phyloP scores from a whole-genome alignment of 2,329 filamentous ascomycete species.

The Diaporthe sp. region DNA sequence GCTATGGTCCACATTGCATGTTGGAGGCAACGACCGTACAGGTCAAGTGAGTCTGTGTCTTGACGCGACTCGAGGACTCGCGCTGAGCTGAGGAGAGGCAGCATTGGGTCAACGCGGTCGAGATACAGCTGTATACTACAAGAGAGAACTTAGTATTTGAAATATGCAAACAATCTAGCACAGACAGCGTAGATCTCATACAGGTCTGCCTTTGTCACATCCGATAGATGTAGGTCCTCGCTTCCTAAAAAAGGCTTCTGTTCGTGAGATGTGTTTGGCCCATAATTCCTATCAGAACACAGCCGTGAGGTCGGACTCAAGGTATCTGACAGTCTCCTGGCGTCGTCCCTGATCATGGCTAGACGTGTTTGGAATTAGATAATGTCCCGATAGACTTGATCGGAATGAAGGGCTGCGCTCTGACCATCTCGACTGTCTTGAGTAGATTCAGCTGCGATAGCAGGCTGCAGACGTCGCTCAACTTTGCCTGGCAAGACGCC shows the following conservation, averaged over 20 bases:
- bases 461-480: not conserved
- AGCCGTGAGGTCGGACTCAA: not conserved
- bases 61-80: not conserved
- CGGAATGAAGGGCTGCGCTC: not conserved
- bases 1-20: not conserved
- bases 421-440: not conserved
- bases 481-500: not conserved
- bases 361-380: not conserved
- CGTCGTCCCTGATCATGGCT: not conserved
- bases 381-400: not conserved
- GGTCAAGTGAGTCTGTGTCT: not conserved
- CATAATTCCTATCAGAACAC: not conserved
- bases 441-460: not conserved
- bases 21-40: not conserved
- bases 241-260: not conserved
- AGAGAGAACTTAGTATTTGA: not conserved
- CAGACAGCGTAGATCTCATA: not conserved
- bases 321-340: not conserved
- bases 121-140: not conserved
- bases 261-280: not conserved
- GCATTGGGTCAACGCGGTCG: not conserved
- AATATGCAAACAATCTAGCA: not conserved
- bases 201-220: not conserved
- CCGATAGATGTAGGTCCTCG: not conserved
- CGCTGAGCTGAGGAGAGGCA: not conserved